These are phyloP conservation scores for Phlebopus sp. DNA, from an alignment of 1,284 basidiomycete genomes.

Conservation along the genomic window DNA sequence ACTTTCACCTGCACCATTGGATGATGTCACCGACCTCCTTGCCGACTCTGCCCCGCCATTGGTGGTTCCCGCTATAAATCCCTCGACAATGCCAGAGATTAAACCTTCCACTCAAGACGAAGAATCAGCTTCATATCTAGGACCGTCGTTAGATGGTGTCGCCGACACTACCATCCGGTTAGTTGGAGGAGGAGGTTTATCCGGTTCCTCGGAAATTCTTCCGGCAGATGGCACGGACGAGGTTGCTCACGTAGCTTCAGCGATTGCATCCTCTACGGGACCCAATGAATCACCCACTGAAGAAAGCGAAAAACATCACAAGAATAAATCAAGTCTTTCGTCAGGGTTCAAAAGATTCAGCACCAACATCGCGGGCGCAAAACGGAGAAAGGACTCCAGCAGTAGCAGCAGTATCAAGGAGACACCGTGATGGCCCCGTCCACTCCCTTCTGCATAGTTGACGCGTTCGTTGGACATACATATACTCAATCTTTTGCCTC, in stretches of 20 bases:
- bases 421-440: conserved; percentile 24
- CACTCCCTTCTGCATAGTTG: conserved; percentile 12
- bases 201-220: conserved; percentile 31
- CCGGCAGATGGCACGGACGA: conserved; percentile 17
- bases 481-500: conserved; percentile 19
- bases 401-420: conserved; percentile 36
- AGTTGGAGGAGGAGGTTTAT: conserved; percentile 48
- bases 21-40: conserved; percentile 44
- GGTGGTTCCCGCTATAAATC: conserved; percentile 27
- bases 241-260: conserved; percentile 27
- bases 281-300: conserved; percentile 13
- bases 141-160: conserved; percentile 11
- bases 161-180: conserved; percentile 49
- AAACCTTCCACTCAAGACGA: conserved; percentile 1
- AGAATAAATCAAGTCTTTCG: conserved; percentile 50
- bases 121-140: conserved; percentile 5
- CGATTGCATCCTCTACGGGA: conserved; percentile 23
- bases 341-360: conserved; percentile 55
- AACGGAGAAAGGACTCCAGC: conserved; percentile 53
- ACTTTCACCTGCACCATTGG: conserved; percentile 17
- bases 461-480: conserved; percentile 18
- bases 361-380: conserved; percentile 32
- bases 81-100: conserved; percentile 12
- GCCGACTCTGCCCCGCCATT: conserved; percentile 39
- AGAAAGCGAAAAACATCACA: conserved; percentile 42